Conservation (phyloP, 73 alveolate genomes). For the Stentor coeruleus region DNA sequence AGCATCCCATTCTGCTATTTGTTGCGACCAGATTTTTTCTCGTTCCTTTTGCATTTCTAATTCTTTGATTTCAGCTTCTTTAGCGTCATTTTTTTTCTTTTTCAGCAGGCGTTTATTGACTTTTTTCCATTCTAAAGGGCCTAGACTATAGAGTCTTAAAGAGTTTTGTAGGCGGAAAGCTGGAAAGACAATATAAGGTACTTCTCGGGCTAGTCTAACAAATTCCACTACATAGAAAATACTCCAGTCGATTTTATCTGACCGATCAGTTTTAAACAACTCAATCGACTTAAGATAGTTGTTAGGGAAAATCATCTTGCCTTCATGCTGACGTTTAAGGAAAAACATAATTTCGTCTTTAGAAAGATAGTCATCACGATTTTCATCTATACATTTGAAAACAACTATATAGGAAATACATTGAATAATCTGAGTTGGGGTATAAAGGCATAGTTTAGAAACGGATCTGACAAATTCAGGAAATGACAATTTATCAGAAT, state of each 20-base stretch:
- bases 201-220: not conserved
- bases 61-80: not conserved
- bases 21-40: conserved; percentile 21
- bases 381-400: conserved; percentile 15
- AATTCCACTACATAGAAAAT: conserved; percentile 16
- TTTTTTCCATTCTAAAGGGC: not conserved
- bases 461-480: conserved; percentile 3
- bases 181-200: conserved; percentile 20
- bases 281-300: conserved; percentile 25
- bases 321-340: not conserved
- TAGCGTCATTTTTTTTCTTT: not conserved
- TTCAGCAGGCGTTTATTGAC: not conserved
- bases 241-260: conserved; percentile 16
- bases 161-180: conserved; percentile 6
- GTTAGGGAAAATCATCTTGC: conserved; percentile 19
- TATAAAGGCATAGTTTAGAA: not conserved
- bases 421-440: conserved; percentile 13
- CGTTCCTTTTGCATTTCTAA: conserved; percentile 4
- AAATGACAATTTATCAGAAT: conserved; percentile 8
- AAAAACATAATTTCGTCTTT: conserved; percentile 29
- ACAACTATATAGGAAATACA: conserved; percentile 14
- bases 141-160: conserved; percentile 9
- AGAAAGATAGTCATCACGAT: not conserved
- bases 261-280: not conserved
- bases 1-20: conserved; percentile 18